Conservation (phyloP, 176 grass and related monocot genomes). For the Saccharum officinarum region DNA sequence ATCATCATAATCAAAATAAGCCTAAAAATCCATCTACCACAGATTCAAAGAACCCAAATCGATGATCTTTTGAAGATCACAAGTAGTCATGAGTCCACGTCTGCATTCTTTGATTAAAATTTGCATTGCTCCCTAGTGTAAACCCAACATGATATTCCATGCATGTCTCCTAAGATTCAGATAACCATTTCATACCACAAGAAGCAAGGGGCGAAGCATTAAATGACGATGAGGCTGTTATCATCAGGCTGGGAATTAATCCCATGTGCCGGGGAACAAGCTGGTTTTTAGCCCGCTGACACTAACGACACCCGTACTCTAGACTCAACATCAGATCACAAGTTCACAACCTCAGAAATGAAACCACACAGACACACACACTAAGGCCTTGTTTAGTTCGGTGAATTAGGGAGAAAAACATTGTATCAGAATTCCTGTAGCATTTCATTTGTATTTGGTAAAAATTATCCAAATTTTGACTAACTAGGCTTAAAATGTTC, state of each 20-base stretch:
- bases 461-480: no score
- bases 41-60: no score
- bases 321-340: background rate
- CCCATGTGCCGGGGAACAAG: background rate
- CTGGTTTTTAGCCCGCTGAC: background rate
- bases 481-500: no score
- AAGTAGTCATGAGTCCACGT: background rate
- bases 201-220: background rate
- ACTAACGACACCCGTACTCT: background rate
- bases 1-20: no score
- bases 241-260: background rate
- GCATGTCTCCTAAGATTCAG: background rate
- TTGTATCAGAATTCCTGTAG: no score
- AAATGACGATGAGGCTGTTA: background rate
- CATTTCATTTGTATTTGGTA: no score
- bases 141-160: background rate
- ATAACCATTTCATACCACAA: background rate
- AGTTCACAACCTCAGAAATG: background rate
- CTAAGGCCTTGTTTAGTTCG: no score
- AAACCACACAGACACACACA: background rate
- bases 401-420: no score
- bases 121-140: background rate
- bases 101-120: background rate
- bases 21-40: no score
- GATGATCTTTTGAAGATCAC: background rate